phyloP scores from a whole-genome alignment of 129 eudicot genomes.

The Ambrosia artemisiifolia region DNA sequence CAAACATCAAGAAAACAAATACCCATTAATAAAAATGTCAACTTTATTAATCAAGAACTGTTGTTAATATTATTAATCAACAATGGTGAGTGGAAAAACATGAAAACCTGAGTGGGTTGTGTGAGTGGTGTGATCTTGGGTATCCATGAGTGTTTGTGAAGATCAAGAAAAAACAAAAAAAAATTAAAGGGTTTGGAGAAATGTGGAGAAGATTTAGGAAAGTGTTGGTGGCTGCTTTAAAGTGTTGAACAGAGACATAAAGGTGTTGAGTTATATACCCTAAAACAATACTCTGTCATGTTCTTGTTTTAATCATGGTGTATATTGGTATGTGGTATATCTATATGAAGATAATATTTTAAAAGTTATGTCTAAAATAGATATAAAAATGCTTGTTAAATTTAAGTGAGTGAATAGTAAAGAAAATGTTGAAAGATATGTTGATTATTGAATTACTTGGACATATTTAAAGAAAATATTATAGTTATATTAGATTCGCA shows the following conservation, averaged over 20 bases:
- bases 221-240: constrained; percentile 29
- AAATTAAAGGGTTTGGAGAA: not conserved
- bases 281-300: constrained; percentile 6
- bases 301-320: constrained; percentile 10
- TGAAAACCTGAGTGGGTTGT: constrained; percentile 3
- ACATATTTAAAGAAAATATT: too few species aligned
- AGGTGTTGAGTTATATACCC: constrained; percentile 26
- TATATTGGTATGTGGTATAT: not conserved
- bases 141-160: constrained; percentile 27
- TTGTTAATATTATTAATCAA: not conserved
- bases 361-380: not conserved
- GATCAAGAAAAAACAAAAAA: constrained; percentile 16
- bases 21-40: constrained; percentile 7
- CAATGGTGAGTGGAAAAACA: constrained; percentile 9
- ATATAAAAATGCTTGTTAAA: not conserved
- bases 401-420: not conserved
- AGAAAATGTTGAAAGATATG: not conserved
- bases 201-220: constrained; percentile 1
- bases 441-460: too few species aligned
- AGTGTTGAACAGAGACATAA: constrained; percentile 28
- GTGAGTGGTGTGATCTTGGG: constrained; percentile 28
- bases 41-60: constrained; percentile 6
- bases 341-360: not conserved
- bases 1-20: not conserved
- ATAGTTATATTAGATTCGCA: too few species aligned